A percentile compares a stretch with the other conserved stretches of the same genome.
Conservation (phyloP, 2,329 filamentous ascomycete species). For the Trichoderma asperellum region DNA sequence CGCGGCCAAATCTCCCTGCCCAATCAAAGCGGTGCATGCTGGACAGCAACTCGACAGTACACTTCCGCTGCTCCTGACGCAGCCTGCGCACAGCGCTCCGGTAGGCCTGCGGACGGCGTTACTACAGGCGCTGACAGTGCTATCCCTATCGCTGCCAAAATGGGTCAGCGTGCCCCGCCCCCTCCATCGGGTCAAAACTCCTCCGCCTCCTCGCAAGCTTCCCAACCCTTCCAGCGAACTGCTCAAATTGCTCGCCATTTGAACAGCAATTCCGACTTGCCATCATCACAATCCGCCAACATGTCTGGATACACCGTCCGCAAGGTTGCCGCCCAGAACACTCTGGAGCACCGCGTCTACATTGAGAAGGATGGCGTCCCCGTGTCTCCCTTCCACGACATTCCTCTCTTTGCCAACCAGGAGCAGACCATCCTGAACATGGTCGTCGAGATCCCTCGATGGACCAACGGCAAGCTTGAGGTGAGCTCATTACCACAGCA, state of each 20-base stretch:
- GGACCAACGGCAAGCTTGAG: constrained; percentile 99
- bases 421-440: constrained; percentile 98
- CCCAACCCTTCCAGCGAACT: constrained; percentile 55
- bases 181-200: constrained; percentile 40
- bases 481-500: constrained; percentile 56
- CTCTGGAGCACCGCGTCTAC: constrained; percentile 95
- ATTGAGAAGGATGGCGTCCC: constrained; percentile 96
- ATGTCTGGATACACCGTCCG: constrained; percentile 75
- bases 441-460: constrained; percentile 98
- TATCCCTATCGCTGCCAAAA: constrained; percentile 27
- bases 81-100: background rate
- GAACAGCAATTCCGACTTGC: constrained; percentile 27
- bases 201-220: constrained; percentile 35
- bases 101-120: background rate
- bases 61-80: background rate
- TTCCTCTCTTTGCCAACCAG: constrained; percentile 95
- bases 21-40: constrained; percentile 28
- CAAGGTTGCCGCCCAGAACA: constrained; percentile 89
- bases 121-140: constrained; percentile 12
- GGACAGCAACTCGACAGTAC: constrained; percentile 11
- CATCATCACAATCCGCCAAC: constrained; percentile 35
- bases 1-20: constrained; percentile 22
- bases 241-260: constrained; percentile 61
- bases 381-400: constrained; percentile 96
- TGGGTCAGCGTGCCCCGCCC: constrained; percentile 45